These are phyloP conservation scores for Phaeomoniella chlamydospora DNA, from an alignment of 2,329 filamentous ascomycete genomes.

Conservation along the genomic window DNA sequence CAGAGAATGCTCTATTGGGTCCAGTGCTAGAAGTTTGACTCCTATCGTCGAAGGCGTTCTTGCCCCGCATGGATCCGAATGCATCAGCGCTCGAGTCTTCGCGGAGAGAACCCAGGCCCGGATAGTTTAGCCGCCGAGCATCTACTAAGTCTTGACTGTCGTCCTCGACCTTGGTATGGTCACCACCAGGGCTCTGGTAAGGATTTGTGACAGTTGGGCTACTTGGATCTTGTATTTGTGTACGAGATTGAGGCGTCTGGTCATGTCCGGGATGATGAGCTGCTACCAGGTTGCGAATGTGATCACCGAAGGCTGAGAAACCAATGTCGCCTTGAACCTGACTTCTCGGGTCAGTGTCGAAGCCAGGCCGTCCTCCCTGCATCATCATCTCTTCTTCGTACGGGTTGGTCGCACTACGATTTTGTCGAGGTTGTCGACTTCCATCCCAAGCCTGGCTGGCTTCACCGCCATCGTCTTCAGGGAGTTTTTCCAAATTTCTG, in stretches of 20 bases:
- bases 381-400: constrained; percentile 33
- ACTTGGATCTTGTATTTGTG: constrained; percentile 49
- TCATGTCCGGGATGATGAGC: constrained; percentile 44
- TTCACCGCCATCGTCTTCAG: constrained; percentile 33
- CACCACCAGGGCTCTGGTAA: constrained; percentile 77
- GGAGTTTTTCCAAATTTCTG: constrained; percentile 36
- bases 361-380: constrained; percentile 48
- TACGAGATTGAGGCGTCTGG: constrained; percentile 35
- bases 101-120: constrained; percentile 37
- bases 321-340: constrained; percentile 20
- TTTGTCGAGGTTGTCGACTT: constrained; percentile 27
- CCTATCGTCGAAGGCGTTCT: constrained; percentile 60
- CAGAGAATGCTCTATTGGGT: constrained; percentile 53
- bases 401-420: constrained; percentile 33
- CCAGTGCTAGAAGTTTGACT: constrained; percentile 87
- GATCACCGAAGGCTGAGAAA: constrained; percentile 42
- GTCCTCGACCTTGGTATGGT: constrained; percentile 50
- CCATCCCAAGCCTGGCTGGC: constrained; percentile 36
- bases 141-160: constrained; percentile 39
- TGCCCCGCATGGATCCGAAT: constrained; percentile 44
- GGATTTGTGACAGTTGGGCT: constrained; percentile 95
- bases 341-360: constrained; percentile 20
- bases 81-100: constrained; percentile 30
- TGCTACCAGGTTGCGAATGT: constrained; percentile 20
- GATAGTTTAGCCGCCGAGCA: constrained; percentile 34